Conservation (phyloP, 78 protist species). For the Emiliania huxleyi region DNA sequence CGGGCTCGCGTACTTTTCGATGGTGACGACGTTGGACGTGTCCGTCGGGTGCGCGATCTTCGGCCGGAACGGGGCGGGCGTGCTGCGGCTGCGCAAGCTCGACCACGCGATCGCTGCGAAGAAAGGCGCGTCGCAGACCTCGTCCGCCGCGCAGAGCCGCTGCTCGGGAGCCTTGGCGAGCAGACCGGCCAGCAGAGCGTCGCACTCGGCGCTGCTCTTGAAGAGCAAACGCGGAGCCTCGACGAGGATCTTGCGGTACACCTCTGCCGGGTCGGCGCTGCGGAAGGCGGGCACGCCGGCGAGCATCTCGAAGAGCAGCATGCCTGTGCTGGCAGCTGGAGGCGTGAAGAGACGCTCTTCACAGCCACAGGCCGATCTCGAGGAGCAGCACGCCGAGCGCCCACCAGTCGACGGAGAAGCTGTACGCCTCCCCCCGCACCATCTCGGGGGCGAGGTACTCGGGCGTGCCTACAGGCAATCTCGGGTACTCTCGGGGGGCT, state of each 20-base stretch:
- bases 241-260: not conserved
- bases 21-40: not conserved
- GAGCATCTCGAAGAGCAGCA: conserved; percentile 20
- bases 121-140: not conserved
- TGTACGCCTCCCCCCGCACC: not conserved
- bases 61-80: not conserved
- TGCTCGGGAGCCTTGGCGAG: not conserved
- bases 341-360: too few relatives aligned
- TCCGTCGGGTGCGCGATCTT: not conserved
- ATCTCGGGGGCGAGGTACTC: conserved; percentile 23
- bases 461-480: too few relatives aligned
- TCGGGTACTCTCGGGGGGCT: too few relatives aligned
- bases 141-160: not conserved
- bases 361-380: too few relatives aligned
- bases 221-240: not conserved
- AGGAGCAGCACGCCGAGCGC: too few relatives aligned
- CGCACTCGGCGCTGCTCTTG: not conserved
- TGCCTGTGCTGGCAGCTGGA: too few relatives aligned
- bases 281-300: not conserved
- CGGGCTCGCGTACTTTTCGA: not conserved
- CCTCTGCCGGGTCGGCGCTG: not conserved
- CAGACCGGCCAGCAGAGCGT: not conserved
- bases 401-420: conserved; percentile 27
- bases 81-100: not conserved
- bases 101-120: not conserved